Conservation (phyloP, 1,284 basidiomycete genomes). For the Apiotrichum montevideense region DNA sequence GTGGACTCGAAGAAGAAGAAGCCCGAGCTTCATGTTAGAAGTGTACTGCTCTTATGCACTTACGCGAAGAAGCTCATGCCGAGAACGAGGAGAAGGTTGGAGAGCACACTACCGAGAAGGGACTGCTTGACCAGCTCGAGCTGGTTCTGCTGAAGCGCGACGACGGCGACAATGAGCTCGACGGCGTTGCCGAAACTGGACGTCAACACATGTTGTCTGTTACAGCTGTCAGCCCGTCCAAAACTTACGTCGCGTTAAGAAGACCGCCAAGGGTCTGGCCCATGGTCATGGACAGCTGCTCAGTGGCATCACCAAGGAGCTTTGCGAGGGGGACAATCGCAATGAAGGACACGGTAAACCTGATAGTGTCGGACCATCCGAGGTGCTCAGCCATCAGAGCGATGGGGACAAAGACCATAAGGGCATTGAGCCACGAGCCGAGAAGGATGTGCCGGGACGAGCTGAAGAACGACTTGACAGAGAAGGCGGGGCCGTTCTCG, state of each 20-base stretch:
- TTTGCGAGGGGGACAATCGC: slow-evolving; percentile 80
- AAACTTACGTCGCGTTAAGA: slow-evolving; percentile 68
- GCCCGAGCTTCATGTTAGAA: slow-evolving; percentile 47
- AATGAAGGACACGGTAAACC: slow-evolving; percentile 77
- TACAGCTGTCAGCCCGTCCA: neutral
- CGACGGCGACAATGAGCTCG: slow-evolving; percentile 75
- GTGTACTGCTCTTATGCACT: neutral
- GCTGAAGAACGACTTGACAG: slow-evolving; percentile 27
- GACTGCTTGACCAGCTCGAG: slow-evolving; percentile 82
- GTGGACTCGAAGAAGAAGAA: slow-evolving; percentile 60
- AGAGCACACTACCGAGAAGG: slow-evolving; percentile 58
- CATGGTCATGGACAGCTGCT: slow-evolving; percentile 71
- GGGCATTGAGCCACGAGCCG: slow-evolving; percentile 66
- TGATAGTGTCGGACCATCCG: slow-evolving; percentile 68
- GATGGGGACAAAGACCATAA: slow-evolving; percentile 71
- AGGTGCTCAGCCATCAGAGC: slow-evolving; percentile 50
- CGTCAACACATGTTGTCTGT: neutral
- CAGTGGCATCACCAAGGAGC: slow-evolving; percentile 67
- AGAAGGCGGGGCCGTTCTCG: slow-evolving; percentile 13
- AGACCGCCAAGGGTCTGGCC: slow-evolving; percentile 78
- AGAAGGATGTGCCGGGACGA: slow-evolving; percentile 63
- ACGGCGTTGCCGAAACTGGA: slow-evolving; percentile 48
- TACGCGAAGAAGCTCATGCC: slow-evolving; percentile 80
- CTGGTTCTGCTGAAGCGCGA: slow-evolving; percentile 74
- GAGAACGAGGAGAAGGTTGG: slow-evolving; percentile 80